A percentile compares a stretch with the other conserved stretches of the same genome.
Conservation (phyloP, 495 filamentous ascomycete genomes). For the Cercophora newfieldiana region DNA sequence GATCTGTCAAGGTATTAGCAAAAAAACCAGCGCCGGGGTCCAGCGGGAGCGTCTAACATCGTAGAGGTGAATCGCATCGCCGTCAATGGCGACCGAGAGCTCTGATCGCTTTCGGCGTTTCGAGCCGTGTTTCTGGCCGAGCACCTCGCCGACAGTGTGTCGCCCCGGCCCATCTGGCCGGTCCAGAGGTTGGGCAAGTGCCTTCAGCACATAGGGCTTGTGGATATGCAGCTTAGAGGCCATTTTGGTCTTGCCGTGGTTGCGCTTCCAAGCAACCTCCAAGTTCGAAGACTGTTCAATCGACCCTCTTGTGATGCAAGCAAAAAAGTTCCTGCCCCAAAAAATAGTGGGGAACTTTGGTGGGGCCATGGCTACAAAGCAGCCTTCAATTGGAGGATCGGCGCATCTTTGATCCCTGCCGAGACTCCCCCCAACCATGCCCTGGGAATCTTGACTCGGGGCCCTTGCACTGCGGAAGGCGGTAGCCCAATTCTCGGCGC, state of each 20-base stretch:
- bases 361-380: slow-evolving; percentile 13
- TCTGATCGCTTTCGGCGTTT: slow-evolving; percentile 86
- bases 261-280: slow-evolving; percentile 4
- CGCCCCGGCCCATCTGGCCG: slow-evolving; percentile 51
- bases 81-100: slow-evolving; percentile 82
- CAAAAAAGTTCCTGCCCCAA: slow-evolving; percentile 30
- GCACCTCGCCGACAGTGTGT: slow-evolving; percentile 68
- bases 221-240: slow-evolving; percentile 56
- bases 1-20: slow-evolving; percentile 55
- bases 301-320: slow-evolving; percentile 10
- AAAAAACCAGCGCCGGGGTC: neutral
- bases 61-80: slow-evolving; percentile 89
- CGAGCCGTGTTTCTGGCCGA: slow-evolving; percentile 62
- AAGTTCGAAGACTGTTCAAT: slow-evolving; percentile 21
- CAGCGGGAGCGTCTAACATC: slow-evolving; percentile 60
- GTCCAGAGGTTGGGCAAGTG: slow-evolving; percentile 65
- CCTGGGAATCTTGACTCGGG: neutral
- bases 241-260: slow-evolving; percentile 35
- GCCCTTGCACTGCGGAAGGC: neutral
- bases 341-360: slow-evolving; percentile 25
- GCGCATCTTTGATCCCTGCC: slow-evolving; percentile 32
- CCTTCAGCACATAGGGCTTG: slow-evolving; percentile 62
- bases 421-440: neutral
- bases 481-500: neutral
- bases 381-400: slow-evolving; percentile 7